Evolutionary conservation across 306 rosid species (phyloP), one percentile per base, ranked within the genome.

Genomic region (Lathyrus oleraceus): DNA sequence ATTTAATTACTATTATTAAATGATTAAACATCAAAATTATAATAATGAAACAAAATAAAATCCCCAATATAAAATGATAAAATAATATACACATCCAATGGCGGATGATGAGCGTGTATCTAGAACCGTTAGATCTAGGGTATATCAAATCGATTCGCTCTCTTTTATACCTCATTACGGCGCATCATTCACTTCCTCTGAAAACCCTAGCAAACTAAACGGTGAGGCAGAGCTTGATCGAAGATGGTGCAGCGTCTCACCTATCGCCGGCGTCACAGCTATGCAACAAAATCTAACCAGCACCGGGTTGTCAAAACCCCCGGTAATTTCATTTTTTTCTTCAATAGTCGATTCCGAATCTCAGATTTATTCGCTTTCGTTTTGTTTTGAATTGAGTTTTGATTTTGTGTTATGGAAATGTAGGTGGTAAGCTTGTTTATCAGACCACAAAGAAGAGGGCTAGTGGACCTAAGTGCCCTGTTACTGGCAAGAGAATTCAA

Each of bases 221-320:
- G 39, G 59, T 13, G 17, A 57, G 63, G 36, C 58, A 20, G 58
- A 23, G 62, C 14, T 61, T 14, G 19, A 36, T 72, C 51, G 45
- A 82, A 78, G 44, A 88, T 88, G 95, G 95, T 88, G 67, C 95
- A 88, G 83, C 95, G 95, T 71, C 91, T 88, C 54, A 85, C 87
- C 1, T 88, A 86, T 5, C 87, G 95, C 39, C 65, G 75, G 75
- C 80, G 95, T 14, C 95, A 86, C 52, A 88, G 95, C 85, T 88
- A 88, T 54, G 91, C 95, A 40, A 88, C 95, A 58, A 88, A 88
- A 45, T 88, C 95, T 69, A 88, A 88, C 51, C 91, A 88, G 5
- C 91, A 88, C 73, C 72, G 95, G 72, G 82, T 88, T 35, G 91
- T 88, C 36, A 88, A 88, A 68, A 88, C 95, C 71, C 91, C 95